These are phyloP conservation scores for Kwoniella europaea DNA, from an alignment of 768 basidiomycete genomes.

Conservation along the genomic window DNA sequence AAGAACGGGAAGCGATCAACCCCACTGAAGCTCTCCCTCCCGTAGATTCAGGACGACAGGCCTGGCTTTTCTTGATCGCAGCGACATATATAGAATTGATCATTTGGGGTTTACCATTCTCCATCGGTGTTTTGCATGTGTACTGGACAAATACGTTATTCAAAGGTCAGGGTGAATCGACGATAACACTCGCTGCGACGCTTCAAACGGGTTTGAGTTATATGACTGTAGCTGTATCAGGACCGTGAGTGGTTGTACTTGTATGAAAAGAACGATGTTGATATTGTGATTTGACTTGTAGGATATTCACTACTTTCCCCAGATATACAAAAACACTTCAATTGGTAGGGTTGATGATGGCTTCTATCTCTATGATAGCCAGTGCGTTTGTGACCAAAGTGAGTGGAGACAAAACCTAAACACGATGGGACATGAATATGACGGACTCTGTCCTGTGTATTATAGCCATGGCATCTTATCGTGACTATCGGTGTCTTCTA, in stretches of 20 bases:
- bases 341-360: constrained; percentile 35
- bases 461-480: constrained; percentile 53
- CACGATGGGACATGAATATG: no score
- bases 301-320: constrained; percentile 40
- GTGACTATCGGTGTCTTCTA: constrained; percentile 48
- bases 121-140: constrained; percentile 49
- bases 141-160: constrained; percentile 51
- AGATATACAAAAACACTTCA: constrained; percentile 29
- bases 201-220: constrained; percentile 51
- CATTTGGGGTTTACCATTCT: constrained; percentile 53
- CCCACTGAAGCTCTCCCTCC: constrained; percentile 18
- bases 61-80: constrained; percentile 49
- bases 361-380: constrained; percentile 30
- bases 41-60: constrained; percentile 41
- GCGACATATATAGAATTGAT: constrained; percentile 48
- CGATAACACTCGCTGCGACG: constrained; percentile 49
- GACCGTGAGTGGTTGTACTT: constrained; percentile 41
- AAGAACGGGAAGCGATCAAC: background rate
- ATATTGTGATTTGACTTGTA: background rate
- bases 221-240: constrained; percentile 37
- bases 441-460: no score
- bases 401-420: no score
- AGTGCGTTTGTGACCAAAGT: constrained; percentile 47
- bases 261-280: background rate
- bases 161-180: constrained; percentile 32